Percentiles rank a stretch among this genome's conserved stretches.
Conservation (phyloP, 805 yeast genomes). For the Zygotorulaspora florentina region DNA sequence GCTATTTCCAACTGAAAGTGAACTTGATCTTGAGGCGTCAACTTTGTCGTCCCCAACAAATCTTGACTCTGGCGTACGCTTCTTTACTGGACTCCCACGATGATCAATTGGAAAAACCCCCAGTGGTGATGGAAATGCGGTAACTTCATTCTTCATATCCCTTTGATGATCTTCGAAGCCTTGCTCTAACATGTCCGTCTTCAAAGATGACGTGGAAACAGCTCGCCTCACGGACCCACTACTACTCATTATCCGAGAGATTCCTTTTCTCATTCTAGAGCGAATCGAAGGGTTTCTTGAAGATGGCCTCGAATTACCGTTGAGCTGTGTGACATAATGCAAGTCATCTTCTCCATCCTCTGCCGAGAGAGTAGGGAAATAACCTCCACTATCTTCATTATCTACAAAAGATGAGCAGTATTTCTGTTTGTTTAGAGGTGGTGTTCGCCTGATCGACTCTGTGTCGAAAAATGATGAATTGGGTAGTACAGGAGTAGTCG, state of each 20-base stretch:
- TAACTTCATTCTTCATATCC: neutral
- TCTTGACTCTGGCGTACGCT: neutral
- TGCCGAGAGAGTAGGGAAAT: slow-evolving; percentile 1
- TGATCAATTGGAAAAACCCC: neutral
- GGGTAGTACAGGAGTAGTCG: slow-evolving; percentile 12
- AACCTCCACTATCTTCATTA: neutral
- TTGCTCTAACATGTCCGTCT: neutral
- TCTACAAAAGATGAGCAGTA: slow-evolving; percentile 3
- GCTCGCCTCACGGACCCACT: slow-evolving; percentile 16
- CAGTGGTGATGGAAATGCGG: neutral
- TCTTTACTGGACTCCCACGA: neutral
- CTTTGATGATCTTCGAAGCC: neutral
- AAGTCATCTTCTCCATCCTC: slow-evolving; percentile 9
- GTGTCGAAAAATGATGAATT: slow-evolving; percentile 10
- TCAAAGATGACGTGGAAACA: slow-evolving; percentile 13
- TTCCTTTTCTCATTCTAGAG: slow-evolving; percentile 26
- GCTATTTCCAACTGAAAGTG: neutral
- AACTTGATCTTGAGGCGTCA: neutral
- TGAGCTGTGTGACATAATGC: slow-evolving; percentile 15
- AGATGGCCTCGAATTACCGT: slow-evolving; percentile 2
- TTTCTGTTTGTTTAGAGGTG: slow-evolving; percentile 4
- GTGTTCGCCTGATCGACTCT: slow-evolving; percentile 7
- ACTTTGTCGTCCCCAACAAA: neutral
- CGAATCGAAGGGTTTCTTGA: slow-evolving; percentile 26
- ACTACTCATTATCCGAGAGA: slow-evolving; percentile 28